These are phyloP conservation scores for Termitomyces eurrhizus DNA, from an alignment of 768 basidiomycete genomes.

Conservation along the genomic window DNA sequence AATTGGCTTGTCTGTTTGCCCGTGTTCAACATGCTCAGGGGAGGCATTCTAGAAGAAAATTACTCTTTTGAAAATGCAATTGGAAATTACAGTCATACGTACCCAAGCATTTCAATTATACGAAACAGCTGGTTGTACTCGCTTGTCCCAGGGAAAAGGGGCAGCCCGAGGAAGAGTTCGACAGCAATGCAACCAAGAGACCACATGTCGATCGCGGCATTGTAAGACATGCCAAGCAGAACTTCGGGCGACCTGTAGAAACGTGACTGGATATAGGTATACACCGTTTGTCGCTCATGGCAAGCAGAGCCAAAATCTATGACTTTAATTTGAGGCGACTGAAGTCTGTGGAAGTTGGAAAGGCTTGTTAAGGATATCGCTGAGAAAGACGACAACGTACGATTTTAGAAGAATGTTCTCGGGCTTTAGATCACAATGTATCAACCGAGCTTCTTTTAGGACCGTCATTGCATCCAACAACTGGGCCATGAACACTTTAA, in stretches of 20 bases:
- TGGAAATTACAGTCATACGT: constrained; percentile 26
- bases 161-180: constrained; percentile 93
- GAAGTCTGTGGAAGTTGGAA: constrained; percentile 51
- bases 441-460: constrained; percentile 91
- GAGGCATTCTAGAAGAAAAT: constrained; percentile 63
- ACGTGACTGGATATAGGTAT: constrained; percentile 98
- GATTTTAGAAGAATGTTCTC: constrained; percentile 98
- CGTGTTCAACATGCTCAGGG: constrained; percentile 88
- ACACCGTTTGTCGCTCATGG: constrained; percentile 98
- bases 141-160: constrained; percentile 96
- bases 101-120: constrained; percentile 99
- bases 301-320: constrained; percentile 99
- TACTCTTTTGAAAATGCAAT: not conserved
- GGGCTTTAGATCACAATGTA: constrained; percentile 98
- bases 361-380: not conserved
- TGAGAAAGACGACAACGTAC: constrained; percentile 36
- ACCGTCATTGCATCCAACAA: constrained; percentile 89
- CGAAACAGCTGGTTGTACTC: constrained; percentile 98
- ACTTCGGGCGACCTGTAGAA: constrained; percentile 99
- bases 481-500: constrained; percentile 98
- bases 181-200: constrained; percentile 98
- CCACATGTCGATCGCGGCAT: constrained; percentile 98
- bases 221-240: constrained; percentile 90
- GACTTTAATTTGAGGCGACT: constrained; percentile 97
- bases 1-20: constrained; percentile 96